Conservation (phyloP, 192 early-diverging fungal species). For the Diversispora eburnea region DNA sequence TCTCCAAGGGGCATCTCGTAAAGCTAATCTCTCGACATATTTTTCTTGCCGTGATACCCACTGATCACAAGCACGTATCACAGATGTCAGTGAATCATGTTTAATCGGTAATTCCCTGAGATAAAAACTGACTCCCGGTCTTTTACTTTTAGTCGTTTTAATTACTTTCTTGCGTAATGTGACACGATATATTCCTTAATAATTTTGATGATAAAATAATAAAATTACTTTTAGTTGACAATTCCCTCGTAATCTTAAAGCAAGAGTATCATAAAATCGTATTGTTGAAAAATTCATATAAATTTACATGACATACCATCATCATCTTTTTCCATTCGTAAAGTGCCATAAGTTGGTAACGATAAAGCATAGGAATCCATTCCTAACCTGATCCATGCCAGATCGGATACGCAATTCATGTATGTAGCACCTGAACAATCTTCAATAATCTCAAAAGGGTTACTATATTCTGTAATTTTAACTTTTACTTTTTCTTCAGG, state of each 20-base stretch:
- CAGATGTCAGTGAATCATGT: constrained; percentile 49
- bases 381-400: constrained; percentile 48
- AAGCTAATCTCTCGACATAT: constrained; percentile 17
- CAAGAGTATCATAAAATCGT: background rate
- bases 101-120: constrained; percentile 34
- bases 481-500: constrained; percentile 29
- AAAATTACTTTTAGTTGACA: too few species aligned
- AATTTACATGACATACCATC: constrained; percentile 18
- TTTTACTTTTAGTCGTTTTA: background rate
- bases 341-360: constrained; percentile 23
- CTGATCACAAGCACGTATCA: constrained; percentile 64
- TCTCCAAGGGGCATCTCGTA: constrained; percentile 56
- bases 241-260: too few species aligned
- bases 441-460: constrained; percentile 43
- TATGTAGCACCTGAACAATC: constrained; percentile 35
- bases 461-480: constrained; percentile 50
- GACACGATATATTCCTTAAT: constrained; percentile 28
- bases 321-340: constrained; percentile 34
- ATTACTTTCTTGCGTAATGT: constrained; percentile 7
- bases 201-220: constrained; percentile 22
- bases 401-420: constrained; percentile 27
- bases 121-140: background rate
- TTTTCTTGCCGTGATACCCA: constrained; percentile 34
- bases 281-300: background rate
- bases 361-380: constrained; percentile 36